phyloP scores from a whole-genome alignment of 192 early-diverging fungal genomes.

The Piromyces sp. region DNA sequence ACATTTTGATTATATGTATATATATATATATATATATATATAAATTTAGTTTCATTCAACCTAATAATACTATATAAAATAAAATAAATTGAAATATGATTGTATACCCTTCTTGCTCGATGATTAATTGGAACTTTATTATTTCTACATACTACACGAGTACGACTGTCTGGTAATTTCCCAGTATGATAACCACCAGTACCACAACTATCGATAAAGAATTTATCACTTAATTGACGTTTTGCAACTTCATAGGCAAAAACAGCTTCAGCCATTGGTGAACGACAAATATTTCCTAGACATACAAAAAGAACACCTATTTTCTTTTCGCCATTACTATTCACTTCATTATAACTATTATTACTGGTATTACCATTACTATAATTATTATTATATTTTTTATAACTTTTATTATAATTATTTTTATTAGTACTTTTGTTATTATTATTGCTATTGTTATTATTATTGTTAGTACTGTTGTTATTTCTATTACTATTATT shows the following conservation, averaged over 20 bases:
- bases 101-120: background rate
- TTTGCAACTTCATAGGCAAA: conserved; percentile 53
- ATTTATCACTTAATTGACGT: conserved; percentile 24
- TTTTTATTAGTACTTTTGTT: too few relatives aligned
- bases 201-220: conserved; percentile 83
- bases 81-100: too few relatives aligned
- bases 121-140: background rate
- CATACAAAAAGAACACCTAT: conserved; percentile 34
- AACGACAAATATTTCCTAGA: conserved; percentile 75
- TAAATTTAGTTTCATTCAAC: too few relatives aligned
- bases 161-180: background rate
- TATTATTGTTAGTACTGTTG: too few relatives aligned
- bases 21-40: too few relatives aligned
- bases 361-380: background rate
- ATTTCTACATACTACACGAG: background rate
- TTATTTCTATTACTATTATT: too few relatives aligned
- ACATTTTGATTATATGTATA: too few relatives aligned
- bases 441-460: too few relatives aligned
- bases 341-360: background rate
- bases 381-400: too few relatives aligned
- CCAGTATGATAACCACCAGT: conserved; percentile 60
- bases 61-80: too few relatives aligned
- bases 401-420: too few relatives aligned
- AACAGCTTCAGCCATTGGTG: conserved; percentile 86
- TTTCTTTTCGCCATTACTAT: background rate